Evolutionary conservation across 495 filamentous ascomycete species (phyloP), one percentile per base, ranked within the genome.

Genomic region (Jackrogersella multiformis): DNA sequence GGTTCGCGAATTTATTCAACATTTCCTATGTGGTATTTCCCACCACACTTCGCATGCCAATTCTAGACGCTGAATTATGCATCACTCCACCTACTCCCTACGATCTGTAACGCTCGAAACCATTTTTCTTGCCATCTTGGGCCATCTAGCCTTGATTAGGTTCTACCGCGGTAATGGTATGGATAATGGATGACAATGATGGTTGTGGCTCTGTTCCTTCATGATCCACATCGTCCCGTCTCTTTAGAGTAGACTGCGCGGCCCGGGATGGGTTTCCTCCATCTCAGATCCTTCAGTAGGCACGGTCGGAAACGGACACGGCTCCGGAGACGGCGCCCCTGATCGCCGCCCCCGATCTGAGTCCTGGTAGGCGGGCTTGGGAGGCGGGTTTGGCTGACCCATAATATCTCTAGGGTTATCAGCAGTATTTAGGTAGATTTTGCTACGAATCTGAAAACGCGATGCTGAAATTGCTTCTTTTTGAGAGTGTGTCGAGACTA

Each of bases 291-390:
- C 13, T 18, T 48, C 44, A 23, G 38, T 12, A n/a, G 64, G 41
- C 21, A 2, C 15, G 26, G 42, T 20, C 28, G 57, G 58, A 1
- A 56, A 28, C 30, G 66, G 66, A 21, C 48, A 35, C 2, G 61
- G 66, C 26, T 69, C 69, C 12, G 66, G 66, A 9, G 70, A 70
- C 15, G 70, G 70, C 2, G 66, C 70, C 3, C 38, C 24, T 13
- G 62, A 72, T 12, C 62, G 58, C 13, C 66, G 58, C 12, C 36
- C 48, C 35, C 61, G 52, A 30, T 62, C 65, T 16, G 13, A 16
- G 23, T 71, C 64, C 18, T 38, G 26, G 12, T 46, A 2, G 12
- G 41, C 4, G 18, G 21, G 5, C 28, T 26, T 20, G 32, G 20
- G 28, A 15, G 16, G 39, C n/a, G 30, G 36, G 12, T 30, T 38